phyloP scores from a whole-genome alignment of 176 grass and related monocot genomes.

The Leersia perrieri region DNA sequence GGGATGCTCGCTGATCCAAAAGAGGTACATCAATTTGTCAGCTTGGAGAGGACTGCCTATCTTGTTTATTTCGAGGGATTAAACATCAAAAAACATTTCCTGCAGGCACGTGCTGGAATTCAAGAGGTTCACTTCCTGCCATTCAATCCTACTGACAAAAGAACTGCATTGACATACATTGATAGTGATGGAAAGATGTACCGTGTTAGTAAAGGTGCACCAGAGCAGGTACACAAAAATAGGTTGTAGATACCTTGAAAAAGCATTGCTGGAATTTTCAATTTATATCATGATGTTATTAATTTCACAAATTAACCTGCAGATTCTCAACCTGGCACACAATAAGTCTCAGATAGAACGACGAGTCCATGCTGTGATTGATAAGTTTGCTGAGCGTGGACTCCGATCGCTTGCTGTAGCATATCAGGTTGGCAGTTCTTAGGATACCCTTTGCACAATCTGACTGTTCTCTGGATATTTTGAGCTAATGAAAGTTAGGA shows the following conservation, averaged over 20 bases:
- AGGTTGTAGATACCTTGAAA: neutral
- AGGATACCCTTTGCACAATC: neutral
- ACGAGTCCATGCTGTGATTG: neutral
- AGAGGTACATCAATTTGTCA: constrained; percentile 13
- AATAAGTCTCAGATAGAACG: constrained; percentile 1
- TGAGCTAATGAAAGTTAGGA: neutral
- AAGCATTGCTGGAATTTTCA: neutral
- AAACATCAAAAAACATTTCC: neutral
- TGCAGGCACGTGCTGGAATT: constrained; percentile 28
- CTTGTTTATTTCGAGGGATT: neutral
- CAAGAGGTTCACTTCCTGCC: neutral
- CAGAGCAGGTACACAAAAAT: constrained; percentile 29
- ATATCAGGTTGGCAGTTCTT: neutral
- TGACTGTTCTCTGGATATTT: neutral
- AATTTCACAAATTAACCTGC: neutral
- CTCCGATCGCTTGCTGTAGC: neutral
- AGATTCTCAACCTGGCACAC: constrained; percentile 33
- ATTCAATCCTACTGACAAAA: neutral
- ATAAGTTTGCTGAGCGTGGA: neutral
- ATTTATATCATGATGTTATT: neutral
- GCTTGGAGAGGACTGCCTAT: neutral
- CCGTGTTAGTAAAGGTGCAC: constrained; percentile 39
- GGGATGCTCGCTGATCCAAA: constrained; percentile 31
- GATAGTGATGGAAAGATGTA: constrained; percentile 27
- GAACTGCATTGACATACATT: constrained; percentile 32